Evolutionary conservation across 2,329 filamentous ascomycete genomes (phyloP), one percentile per base, ranked within the genome.

Genomic region (Pseudogymnoascus sp.): DNA sequence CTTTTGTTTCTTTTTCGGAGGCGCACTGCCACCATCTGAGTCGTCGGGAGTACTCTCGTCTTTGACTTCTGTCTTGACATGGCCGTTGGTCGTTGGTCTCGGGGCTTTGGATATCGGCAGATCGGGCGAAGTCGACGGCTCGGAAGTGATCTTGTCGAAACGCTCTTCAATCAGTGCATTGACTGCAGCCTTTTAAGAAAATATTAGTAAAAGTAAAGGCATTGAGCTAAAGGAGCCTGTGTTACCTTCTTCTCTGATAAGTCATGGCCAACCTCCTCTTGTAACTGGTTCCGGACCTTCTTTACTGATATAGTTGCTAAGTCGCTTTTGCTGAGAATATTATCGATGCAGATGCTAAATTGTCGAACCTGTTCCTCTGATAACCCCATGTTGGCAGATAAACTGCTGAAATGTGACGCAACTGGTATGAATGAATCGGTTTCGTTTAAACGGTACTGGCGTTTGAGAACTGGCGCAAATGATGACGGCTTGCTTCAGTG

Each of bases 1-100:
- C 70, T 85, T 85, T 61, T 77, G 56, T 73, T 87, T 87, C 74
- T 90, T 90, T 71, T 86, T 89, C 64, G 75, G 71, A 3, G 75
- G 76, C 37, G 75, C 72, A 8, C 61, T 63, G 30, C 69, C 65
- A 21, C 64, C 65, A n/a, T 65, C 64, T 23, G 60, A 41, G 3
- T 37, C 35, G 13, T 57, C 55, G 18, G 61, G 61, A 45, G 61
- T 59, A 48, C 58, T 62, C 63, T 66, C 63, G 55, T 66, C 59
- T 26, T 65, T 64, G 28, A 64, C 61, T 38, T 68, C 62, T 34
- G 61, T 57, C 33, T 67, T 64, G 34, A 65, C 59, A 10, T 63
- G 48, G 34, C 65, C 65, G 41, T 66, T 68, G 33, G 61, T 66
- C 33, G 64, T 58, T 37, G 61, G 41, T 52, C 37, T 52, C 48